Percentiles rank a stretch among this genome's conserved stretches.
These are phyloP conservation scores for Davidsoniella virescens DNA, from an alignment of 2,329 filamentous ascomycete genomes.

Conservation along the genomic window DNA sequence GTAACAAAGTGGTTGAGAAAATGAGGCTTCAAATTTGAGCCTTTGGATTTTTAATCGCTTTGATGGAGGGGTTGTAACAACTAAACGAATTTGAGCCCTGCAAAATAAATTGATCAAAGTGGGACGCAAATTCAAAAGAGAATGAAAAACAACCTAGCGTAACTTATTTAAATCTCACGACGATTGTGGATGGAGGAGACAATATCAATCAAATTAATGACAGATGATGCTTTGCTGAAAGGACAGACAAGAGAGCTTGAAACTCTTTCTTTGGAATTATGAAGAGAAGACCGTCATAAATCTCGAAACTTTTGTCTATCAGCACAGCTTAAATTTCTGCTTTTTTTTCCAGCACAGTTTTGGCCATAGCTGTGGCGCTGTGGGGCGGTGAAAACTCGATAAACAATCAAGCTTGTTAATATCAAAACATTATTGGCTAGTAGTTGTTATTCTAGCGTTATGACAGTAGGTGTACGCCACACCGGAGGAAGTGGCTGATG, in stretches of 20 bases:
- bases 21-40: slow-evolving; percentile 5
- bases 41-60: neutral
- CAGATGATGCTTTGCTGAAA: neutral
- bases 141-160: neutral
- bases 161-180: neutral
- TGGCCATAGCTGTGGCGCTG: slow-evolving; percentile 10
- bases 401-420: slow-evolving; percentile 9
- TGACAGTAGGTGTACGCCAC: slow-evolving; percentile 1
- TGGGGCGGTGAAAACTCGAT: slow-evolving; percentile 10
- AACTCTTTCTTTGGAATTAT: slow-evolving; percentile 4
- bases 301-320: neutral
- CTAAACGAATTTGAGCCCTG: slow-evolving; percentile 10
- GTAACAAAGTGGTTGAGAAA: slow-evolving; percentile 12
- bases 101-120: slow-evolving; percentile 2
- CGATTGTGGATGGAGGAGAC: neutral
- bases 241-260: neutral
- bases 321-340: neutral
- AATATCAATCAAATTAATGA: slow-evolving; percentile 1
- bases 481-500: neutral
- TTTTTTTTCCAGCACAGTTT: slow-evolving; percentile 9
- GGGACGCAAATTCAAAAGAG: slow-evolving; percentile 6
- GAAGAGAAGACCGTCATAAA: neutral
- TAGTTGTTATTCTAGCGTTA: neutral
- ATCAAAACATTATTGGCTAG: neutral
- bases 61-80: slow-evolving; percentile 6